Base-by-base conservation (phyloP, 768 basidiomycete species). In the Exidia glandulosa region DNA sequence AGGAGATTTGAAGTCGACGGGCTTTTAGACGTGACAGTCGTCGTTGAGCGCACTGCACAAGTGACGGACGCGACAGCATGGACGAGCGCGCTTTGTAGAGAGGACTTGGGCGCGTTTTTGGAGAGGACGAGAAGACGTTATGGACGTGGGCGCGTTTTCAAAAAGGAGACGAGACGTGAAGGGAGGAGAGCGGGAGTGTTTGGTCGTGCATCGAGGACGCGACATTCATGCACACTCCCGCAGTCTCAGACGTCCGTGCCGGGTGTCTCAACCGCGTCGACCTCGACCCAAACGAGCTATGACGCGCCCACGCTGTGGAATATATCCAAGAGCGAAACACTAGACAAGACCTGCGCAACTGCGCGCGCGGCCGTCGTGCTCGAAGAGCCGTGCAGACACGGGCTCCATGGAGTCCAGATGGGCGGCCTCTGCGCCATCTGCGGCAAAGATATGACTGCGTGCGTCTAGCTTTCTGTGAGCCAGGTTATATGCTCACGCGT, bases 391-490 rank as follows among this genome's bases (percentile, higher is more conserved):
- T 99, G 95, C 75, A 93, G 91, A 60, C 95, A 99, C 73, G 90
- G 90, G 61, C 86, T 95, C 66, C n/a, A n/a, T n/a, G n/a, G n/a
- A n/a, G n/a, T n/a, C n/a, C 94, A 97, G 70, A 77, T 95, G 56
- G 85, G 86, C 45, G 95, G 95, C 1, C 77, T 99, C 56, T 99
- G 95, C 69, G 92, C 90, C 1, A 71, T 96, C 32, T 99, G 95
- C 68, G 95, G 94, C 36, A 94, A 90, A 75, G 94, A 99, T 66
- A 87, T 97, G 81, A 94, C 90, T 48, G 83, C 80, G 92, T 94
- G 68, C 60, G 86, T 75, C 32, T 60, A n/a, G 14, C 31, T 31
- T 23, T 34, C 13, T 29, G 48, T 16, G 54, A 58, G 27, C 31
- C 14, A 29, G 14, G 60, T 54, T 64, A n/a, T n/a, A 47, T 62